These are phyloP conservation scores for Tetrapisispora pingtungensis DNA, from an alignment of 805 yeast species.

Conservation along the genomic window DNA sequence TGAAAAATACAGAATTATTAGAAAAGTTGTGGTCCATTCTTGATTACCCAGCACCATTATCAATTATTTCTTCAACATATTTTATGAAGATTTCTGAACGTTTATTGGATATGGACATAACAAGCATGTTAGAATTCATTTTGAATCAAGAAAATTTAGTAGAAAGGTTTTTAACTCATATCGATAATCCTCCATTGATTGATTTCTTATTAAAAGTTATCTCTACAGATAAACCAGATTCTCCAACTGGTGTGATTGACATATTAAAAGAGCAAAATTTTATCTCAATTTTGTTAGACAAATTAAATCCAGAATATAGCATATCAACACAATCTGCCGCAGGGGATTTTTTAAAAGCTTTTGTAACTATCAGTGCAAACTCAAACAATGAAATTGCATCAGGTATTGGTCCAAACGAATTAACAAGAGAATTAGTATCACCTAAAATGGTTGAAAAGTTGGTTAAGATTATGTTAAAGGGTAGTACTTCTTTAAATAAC, in stretches of 20 bases:
- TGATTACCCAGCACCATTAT: slow-evolving; percentile 55
- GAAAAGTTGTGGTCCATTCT: slow-evolving; percentile 71
- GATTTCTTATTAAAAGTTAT: slow-evolving; percentile 83
- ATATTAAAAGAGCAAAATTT: slow-evolving; percentile 61
- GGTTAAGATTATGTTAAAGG: slow-evolving; percentile 65
- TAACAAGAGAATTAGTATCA: slow-evolving; percentile 83
- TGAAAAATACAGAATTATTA: slow-evolving; percentile 60
- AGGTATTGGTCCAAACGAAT: slow-evolving; percentile 90
- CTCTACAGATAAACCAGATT: slow-evolving; percentile 85
- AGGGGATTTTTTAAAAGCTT: slow-evolving; percentile 89
- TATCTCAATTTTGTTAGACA: slow-evolving; percentile 61
- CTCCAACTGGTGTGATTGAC: slow-evolving; percentile 79
- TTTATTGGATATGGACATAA: slow-evolving; percentile 78
- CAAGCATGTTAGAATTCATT: slow-evolving; percentile 63
- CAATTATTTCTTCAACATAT: slow-evolving; percentile 72
- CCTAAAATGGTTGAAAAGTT: slow-evolving; percentile 55
- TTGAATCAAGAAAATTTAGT: slow-evolving; percentile 61
- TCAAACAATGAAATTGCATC: slow-evolving; percentile 79
- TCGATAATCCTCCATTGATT: slow-evolving; percentile 90
- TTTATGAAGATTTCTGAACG: slow-evolving; percentile 90
- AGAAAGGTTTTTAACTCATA: slow-evolving; percentile 69
- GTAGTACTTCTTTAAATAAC: slow-evolving; percentile 82
- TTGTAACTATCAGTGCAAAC: slow-evolving; percentile 88
- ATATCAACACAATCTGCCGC: slow-evolving; percentile 84
- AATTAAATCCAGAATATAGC: slow-evolving; percentile 55